A percentile compares a stretch with the other conserved stretches of the same genome.
phyloP scores from a whole-genome alignment of 352 stramenopile genomes.

The Globisporangium okanoganense region DNA sequence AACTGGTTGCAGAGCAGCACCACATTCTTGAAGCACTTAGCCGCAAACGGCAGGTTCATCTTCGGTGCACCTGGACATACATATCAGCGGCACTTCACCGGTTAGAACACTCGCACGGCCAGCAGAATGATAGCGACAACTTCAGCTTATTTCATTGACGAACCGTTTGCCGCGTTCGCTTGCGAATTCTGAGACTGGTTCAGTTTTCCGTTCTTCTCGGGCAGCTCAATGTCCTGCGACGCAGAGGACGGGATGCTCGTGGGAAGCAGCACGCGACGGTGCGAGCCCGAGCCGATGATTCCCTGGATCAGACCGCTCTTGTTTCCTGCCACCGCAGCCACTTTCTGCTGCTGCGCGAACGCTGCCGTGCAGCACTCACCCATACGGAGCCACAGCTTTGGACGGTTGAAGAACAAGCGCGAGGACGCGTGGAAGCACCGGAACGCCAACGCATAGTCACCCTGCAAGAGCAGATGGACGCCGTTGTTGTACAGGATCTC shows the following conservation, averaged over 20 bases:
- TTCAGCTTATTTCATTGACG: neutral
- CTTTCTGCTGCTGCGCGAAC: conserved; percentile 69
- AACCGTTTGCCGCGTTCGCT: conserved; percentile 33
- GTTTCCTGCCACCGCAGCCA: conserved; percentile 53
- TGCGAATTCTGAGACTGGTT: conserved; percentile 28
- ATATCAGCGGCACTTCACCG: neutral
- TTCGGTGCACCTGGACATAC: conserved; percentile 34
- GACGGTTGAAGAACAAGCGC: conserved; percentile 87
- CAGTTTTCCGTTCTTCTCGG: conserved; percentile 43
- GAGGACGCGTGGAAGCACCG: conserved; percentile 89
- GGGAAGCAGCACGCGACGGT: conserved; percentile 81
- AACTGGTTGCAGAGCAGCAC: conserved; percentile 80
- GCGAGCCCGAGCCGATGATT: conserved; percentile 71
- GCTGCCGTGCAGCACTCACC: conserved; percentile 89
- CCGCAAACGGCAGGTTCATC: conserved; percentile 82
- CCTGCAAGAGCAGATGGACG: conserved; percentile 83
- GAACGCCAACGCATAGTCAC: conserved; percentile 80
- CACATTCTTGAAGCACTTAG: conserved; percentile 88
- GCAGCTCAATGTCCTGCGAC: conserved; percentile 67
- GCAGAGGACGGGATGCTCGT: conserved; percentile 52
- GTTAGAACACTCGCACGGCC: neutral
- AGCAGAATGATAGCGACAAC: neutral
- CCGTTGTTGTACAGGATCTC: conserved; percentile 94
- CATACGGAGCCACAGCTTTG: conserved; percentile 90
- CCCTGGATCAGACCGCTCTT: conserved; percentile 81